Base-by-base conservation (phyloP, 257 asterid species). In the Eustoma russellianum region DNA sequence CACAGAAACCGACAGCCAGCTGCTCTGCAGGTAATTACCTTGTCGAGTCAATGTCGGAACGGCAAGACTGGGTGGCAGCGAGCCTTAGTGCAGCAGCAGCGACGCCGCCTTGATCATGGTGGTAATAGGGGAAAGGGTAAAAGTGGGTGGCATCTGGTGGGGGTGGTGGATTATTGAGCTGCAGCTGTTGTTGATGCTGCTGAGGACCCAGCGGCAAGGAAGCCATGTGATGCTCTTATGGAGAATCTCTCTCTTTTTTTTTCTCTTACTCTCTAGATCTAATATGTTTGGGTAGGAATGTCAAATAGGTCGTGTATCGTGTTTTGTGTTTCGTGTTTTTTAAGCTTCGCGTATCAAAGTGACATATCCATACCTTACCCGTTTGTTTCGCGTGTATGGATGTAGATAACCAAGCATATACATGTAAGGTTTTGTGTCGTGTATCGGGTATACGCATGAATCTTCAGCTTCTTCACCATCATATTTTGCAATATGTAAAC, bases 131-230 rank as follows among this genome's bases (percentile, higher is more conserved):
- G 40, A 57, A 80, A 55, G 57, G 75, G 71, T 68, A 65, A 67
- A 73, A 61, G 63, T 17, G 34, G 60, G 48, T 9, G 49, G 38
- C 48, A 7, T 56, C 69, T 5, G 63, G 43, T 14, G 64, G 60
- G n/a, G n/a, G n/a, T 9, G 81, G 84, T 55, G 74, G 75, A 63
- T 72, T 74, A 66, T 70, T 78, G 53, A 73, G 69, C 56, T 64
- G 83, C 61, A 68, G 81, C 13, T 46, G 67, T 14, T 50, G 63
- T 13, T 64, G 73, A 19, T 77, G 76, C 66, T 68, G 89, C 69
- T 72, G 77, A 68, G 92, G 86, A 67, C 84, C 94, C 87, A 74
- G 61, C 66, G 93, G 93, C 85, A 82, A 70, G 81, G 84, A 82
- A 52, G 94, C 94, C 88, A 82, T 88, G 86, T 81, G 89, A 67